Evolutionary conservation across 2,329 filamentous ascomycete species (phyloP).

Genomic region (Alternaria atra): DNA sequence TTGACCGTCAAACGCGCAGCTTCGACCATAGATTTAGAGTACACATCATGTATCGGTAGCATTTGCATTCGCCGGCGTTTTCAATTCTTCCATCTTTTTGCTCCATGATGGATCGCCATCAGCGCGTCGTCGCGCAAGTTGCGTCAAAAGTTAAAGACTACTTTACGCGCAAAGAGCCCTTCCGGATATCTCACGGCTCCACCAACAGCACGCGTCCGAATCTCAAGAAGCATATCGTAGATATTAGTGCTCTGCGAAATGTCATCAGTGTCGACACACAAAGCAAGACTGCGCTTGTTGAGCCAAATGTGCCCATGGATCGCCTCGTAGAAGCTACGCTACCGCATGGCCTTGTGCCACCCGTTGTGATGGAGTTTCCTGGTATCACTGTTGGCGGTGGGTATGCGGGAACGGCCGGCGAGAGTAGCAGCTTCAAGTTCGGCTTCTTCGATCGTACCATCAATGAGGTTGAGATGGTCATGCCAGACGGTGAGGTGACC

Average conservation of each 20-base stretch:
- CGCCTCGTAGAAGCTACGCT: constrained; percentile 66
- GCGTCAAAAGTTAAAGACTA: constrained; percentile 59
- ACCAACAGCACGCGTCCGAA: constrained; percentile 76
- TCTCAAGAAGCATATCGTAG: constrained; percentile 60
- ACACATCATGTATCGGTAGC: constrained; percentile 31
- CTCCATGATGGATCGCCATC: constrained; percentile 52
- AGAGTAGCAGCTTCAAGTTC: constrained; percentile 74
- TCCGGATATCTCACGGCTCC: constrained; percentile 79
- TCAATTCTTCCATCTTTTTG: background rate
- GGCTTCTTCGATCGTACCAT: constrained; percentile 72
- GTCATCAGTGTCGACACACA: constrained; percentile 68
- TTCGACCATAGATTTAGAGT: constrained; percentile 2
- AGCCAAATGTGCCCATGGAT: constrained; percentile 77
- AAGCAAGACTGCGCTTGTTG: constrained; percentile 67
- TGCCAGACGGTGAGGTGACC: constrained; percentile 67
- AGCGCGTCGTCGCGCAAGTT: constrained; percentile 56
- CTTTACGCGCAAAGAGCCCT: constrained; percentile 64
- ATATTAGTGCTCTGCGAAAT: constrained; percentile 70
- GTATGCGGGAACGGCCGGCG: constrained; percentile 72
- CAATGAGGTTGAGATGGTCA: constrained; percentile 70
- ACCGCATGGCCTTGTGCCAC: constrained; percentile 66
- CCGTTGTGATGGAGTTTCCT: constrained; percentile 76
- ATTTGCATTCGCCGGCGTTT: constrained; percentile 23
- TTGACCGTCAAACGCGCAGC: background rate
- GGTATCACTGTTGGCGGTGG: constrained; percentile 76